These are phyloP conservation scores for Tagetes erecta DNA, from an alignment of 129 eudicot genomes.

Conservation along the genomic window DNA sequence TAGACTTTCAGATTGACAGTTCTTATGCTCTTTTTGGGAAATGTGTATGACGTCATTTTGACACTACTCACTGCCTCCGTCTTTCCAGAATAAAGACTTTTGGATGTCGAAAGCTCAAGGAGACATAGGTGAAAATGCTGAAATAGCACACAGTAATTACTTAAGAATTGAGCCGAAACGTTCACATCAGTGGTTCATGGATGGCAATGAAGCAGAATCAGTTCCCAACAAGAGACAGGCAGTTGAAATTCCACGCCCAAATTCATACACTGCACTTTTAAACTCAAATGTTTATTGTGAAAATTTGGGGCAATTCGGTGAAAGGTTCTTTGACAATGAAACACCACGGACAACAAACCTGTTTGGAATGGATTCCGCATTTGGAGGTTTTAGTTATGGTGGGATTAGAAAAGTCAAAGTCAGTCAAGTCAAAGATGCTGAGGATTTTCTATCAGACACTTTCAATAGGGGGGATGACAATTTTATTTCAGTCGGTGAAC, in stretches of 20 bases:
- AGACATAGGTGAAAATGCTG: conserved; percentile 35
- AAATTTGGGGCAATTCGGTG: conserved; percentile 44
- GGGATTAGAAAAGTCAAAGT: conserved; percentile 59
- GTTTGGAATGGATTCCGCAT: conserved; percentile 40
- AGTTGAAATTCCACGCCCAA: conserved; percentile 45
- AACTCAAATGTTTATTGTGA: conserved; percentile 47
- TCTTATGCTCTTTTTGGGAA: conserved; percentile 15
- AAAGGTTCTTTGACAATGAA: conserved; percentile 50
- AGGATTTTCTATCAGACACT: conserved; percentile 34
- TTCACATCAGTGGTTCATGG: conserved; percentile 62
- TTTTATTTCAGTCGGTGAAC: conserved; percentile 36
- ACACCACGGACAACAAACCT: conserved; percentile 33
- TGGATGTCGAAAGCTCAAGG: conserved; percentile 52
- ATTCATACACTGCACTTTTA: conserved; percentile 49
- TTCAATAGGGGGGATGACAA: conserved; percentile 38
- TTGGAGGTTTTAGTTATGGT: conserved; percentile 50
- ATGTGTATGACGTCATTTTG: conserved; percentile 15
- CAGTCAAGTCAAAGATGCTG: conserved; percentile 53
- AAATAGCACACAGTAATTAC: conserved; percentile 35
- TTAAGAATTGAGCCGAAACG: conserved; percentile 49
- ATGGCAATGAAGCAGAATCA: conserved; percentile 44
- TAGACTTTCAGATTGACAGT: not conserved
- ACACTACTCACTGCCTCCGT: conserved; percentile 21
- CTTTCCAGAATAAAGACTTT: conserved; percentile 50
- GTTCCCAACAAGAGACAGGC: conserved; percentile 58